Base-by-base conservation (phyloP, 345 rosid genomes). In the Eucalyptus shirleyi region DNA sequence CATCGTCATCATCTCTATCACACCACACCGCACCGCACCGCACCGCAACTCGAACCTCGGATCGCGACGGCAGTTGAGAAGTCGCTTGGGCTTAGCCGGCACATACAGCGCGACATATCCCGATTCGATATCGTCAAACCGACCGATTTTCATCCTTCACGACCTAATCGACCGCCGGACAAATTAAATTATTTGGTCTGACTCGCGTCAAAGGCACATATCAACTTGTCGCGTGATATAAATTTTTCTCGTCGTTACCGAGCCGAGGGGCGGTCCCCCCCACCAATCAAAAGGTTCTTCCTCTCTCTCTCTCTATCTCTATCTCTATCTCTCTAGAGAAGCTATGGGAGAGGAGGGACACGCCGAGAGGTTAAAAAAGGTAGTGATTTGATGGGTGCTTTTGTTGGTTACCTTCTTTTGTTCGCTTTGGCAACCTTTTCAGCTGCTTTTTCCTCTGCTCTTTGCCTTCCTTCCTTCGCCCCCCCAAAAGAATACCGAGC, bases 381-480 rank as follows among this genome's bases (percentile, higher is more conserved):
- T 8, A 28, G 89, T 91, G 94, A 92, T 92, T 91, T 92, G 93
- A 93, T 42, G 56, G 90, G 89, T 80, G 67, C 83, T 88, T 92
- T 92, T 93, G 85, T 77, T 77, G 85, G 47, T 40, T 77, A 40
- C 47, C 85, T 21, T 40, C 85, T 42, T 77, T 90, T 86, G 60
- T 86, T 88, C 80, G 4, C 88, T 88, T 90, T 88, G 15, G 72
- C 90, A 87, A 30, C 88, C 88, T 55, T 89, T 89, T 89, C 89
- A 87, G 60, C 55, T 40, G 86, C 89, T 45, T 89, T 89, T 69
- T 87, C 45, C 18, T 21, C 59, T 53, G 26, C 59, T 21, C 24
- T 21, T 19, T 4, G 24, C 59, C 59, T 21, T 53, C 44, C 86
- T 30, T 4, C 37, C 21, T n/a, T 32, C 81, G 2, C 23, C 42